A percentile compares a stretch with the other conserved stretches of the same genome.
Conservation (phyloP, 805 yeast genomes). For the Maudiozyma pseudohumilis region DNA sequence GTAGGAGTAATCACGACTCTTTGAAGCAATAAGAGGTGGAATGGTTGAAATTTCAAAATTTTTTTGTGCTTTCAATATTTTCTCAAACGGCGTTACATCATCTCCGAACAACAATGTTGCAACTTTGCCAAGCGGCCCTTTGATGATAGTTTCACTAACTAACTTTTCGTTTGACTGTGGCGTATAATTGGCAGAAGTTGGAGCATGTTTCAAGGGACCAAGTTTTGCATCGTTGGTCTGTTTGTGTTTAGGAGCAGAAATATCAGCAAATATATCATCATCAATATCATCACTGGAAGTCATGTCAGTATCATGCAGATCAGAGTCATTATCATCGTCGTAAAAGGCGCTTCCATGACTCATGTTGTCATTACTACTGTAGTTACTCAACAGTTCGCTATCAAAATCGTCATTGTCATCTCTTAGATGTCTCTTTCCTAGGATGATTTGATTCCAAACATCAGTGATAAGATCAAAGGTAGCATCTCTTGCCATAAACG, state of each 20-base stretch:
- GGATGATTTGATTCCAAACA: conserved; percentile 53
- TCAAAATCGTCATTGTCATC: conserved; percentile 22
- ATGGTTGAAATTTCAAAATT: conserved; percentile 50
- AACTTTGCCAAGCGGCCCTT: conserved; percentile 63
- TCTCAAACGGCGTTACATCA: conserved; percentile 37
- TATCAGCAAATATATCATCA: conserved; percentile 11
- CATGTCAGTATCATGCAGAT: conserved; percentile 19
- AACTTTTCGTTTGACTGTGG: conserved; percentile 43
- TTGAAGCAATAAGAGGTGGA: conserved; percentile 30
- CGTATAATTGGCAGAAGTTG: conserved; percentile 38
- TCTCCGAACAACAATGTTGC: conserved; percentile 54
- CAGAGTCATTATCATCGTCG: conserved; percentile 28
- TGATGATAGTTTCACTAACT: conserved; percentile 42
- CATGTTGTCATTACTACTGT: conserved; percentile 8
- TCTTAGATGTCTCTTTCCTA: conserved; percentile 49
- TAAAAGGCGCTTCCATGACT: conserved; percentile 15
- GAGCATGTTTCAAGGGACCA: conserved; percentile 40
- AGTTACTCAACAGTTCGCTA: conserved; percentile 10
- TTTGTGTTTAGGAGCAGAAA: neutral
- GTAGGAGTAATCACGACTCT: conserved; percentile 44
- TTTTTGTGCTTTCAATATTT: conserved; percentile 46
- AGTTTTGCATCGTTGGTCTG: neutral
- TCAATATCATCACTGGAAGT: conserved; percentile 13
- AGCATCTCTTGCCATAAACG: conserved; percentile 53
- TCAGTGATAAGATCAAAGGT: conserved; percentile 43